Evolutionary conservation across 116 monocot species (phyloP).

Genomic region (Papilionanthe hybrid): DNA sequence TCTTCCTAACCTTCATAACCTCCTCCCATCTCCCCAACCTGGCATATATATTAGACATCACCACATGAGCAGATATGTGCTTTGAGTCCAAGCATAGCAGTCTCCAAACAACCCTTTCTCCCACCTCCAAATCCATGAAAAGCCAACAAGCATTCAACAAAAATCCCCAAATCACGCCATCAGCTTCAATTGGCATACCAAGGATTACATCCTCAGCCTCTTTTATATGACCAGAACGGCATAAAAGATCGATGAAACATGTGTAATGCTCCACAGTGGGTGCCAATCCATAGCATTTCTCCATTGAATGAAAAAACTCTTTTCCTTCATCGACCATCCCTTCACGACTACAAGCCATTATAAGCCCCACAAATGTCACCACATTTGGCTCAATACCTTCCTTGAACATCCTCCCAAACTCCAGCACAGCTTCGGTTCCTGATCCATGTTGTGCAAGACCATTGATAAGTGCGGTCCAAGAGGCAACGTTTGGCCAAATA

Average conservation of each 20-base stretch:
- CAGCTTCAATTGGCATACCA: constrained; percentile 29
- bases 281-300: constrained; percentile 15
- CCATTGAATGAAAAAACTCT: constrained; percentile 25
- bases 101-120: constrained; percentile 27
- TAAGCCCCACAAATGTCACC: constrained; percentile 26
- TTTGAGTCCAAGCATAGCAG: constrained; percentile 21
- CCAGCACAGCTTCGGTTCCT: constrained; percentile 15
- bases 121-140: constrained; percentile 23
- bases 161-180: constrained; percentile 23
- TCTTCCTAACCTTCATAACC: constrained; percentile 26
- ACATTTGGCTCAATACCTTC: constrained; percentile 19
- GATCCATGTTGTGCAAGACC: constrained; percentile 27
- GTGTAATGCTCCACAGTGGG: constrained; percentile 34
- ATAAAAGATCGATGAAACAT: constrained; percentile 35
- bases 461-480: constrained; percentile 37
- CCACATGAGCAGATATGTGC: constrained; percentile 19
- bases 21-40: constrained; percentile 33
- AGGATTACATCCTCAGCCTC: constrained; percentile 28
- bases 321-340: constrained; percentile 29
- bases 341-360: constrained; percentile 28
- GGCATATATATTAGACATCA: constrained; percentile 37
- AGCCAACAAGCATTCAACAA: constrained; percentile 26
- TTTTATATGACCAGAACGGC: constrained; percentile 15
- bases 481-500: constrained; percentile 28
- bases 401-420: constrained; percentile 29